Conservation (phyloP, 169 alveolate species). For the Theileria luwenshuni region DNA sequence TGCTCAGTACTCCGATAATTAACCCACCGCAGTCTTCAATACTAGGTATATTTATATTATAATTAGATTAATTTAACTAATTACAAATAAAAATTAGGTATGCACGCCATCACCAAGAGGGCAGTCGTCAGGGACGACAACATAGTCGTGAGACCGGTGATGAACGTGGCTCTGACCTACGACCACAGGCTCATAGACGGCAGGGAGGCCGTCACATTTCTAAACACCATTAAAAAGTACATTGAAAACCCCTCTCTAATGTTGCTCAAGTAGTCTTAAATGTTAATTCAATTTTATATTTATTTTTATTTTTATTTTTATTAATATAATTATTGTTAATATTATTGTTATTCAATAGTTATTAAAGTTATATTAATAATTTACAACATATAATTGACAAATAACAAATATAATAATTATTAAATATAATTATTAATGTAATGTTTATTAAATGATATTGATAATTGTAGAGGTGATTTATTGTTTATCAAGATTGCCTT, state of each 20-base stretch:
- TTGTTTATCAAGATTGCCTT: no score
- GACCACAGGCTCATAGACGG: slow-evolving; percentile 98
- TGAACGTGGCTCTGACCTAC: slow-evolving; percentile 93
- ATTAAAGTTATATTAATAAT: no score
- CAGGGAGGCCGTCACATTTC: slow-evolving; percentile 95
- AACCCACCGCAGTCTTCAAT: slow-evolving; percentile 95
- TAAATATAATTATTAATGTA: no score
- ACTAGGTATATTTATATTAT: slow-evolving; percentile 69
- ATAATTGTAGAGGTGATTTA: no score
- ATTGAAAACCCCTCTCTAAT: slow-evolving; percentile 89
- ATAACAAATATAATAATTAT: no score
- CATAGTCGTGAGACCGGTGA: slow-evolving; percentile 93
- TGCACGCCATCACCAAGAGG: slow-evolving; percentile 91
- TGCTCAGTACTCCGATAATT: slow-evolving; percentile 94
- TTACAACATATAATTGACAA: no score
- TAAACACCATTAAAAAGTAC: slow-evolving; percentile 86
- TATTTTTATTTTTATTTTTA: no score
- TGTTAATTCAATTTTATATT: background rate
- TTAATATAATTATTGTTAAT: no score
- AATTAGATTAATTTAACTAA: no score
- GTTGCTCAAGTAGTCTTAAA: slow-evolving; percentile 48
- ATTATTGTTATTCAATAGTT: no score
- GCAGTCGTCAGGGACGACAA: slow-evolving; percentile 91
- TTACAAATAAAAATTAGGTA: slow-evolving; percentile 78
- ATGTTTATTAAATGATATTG: no score